phyloP scores from a whole-genome alignment of 2,329 filamentous ascomycete genomes.

The Aspergillus nomiae region DNA sequence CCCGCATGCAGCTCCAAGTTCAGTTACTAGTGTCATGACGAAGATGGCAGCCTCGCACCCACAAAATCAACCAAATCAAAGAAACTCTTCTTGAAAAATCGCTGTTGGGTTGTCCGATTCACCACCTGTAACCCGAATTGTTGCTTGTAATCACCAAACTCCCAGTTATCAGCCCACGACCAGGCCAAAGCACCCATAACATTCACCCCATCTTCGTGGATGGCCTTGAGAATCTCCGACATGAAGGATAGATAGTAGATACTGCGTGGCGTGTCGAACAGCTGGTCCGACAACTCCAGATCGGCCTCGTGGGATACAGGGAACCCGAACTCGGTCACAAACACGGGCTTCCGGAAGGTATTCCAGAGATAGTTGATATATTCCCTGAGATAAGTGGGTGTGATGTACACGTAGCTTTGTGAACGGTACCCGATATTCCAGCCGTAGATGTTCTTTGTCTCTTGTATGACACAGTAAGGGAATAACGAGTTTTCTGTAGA shows the following conservation, averaged over 20 bases:
- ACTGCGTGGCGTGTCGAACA: conserved; percentile 57
- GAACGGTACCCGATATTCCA: conserved; percentile 63
- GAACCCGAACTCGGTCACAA: conserved; percentile 59
- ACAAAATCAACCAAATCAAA: conserved; percentile 59
- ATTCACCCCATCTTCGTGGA: conserved; percentile 59
- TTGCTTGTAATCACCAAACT: conserved; percentile 54
- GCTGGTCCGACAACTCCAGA: conserved; percentile 50
- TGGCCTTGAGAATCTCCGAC: conserved; percentile 57
- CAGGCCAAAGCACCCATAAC: conserved; percentile 59
- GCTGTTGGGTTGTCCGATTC: conserved; percentile 52
- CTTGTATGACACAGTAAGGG: conserved; percentile 57
- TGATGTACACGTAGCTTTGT: conserved; percentile 59
- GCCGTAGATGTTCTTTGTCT: conserved; percentile 50
- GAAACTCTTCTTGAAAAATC: conserved; percentile 60
- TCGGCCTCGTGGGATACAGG: conserved; percentile 51
- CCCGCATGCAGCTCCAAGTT: no score
- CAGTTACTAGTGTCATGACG: no score
- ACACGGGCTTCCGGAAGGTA: conserved; percentile 54
- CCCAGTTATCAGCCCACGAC: conserved; percentile 55
- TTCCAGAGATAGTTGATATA: conserved; percentile 64
- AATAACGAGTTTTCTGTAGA: conserved; percentile 40
- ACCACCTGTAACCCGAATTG: conserved; percentile 62
- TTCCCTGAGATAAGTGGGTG: conserved; percentile 47
- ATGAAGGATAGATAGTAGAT: conserved; percentile 60
- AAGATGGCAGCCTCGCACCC: not conserved